These are phyloP conservation scores for Linum trigynum DNA, from an alignment of 345 rosid genomes.

Conservation along the genomic window DNA sequence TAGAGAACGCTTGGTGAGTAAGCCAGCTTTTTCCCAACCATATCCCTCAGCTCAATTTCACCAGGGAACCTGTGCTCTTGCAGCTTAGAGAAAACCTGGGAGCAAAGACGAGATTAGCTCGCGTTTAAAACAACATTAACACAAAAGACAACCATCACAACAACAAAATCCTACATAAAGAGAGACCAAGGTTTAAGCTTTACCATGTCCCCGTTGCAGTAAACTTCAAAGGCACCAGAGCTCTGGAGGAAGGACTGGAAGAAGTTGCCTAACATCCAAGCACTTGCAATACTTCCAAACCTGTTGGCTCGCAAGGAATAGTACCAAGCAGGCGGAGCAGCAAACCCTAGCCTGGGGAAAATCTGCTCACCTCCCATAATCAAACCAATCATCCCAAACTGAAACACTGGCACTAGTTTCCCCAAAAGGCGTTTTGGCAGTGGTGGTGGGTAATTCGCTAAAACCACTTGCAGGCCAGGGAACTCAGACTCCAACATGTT, in stretches of 20 bases:
- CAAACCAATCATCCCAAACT: constrained; percentile 25
- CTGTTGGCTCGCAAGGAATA: constrained; percentile 26
- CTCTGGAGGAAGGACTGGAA: constrained; percentile 26
- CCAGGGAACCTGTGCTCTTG: constrained; percentile 25
- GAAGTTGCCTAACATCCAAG: constrained; percentile 26
- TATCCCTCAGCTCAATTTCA: constrained; percentile 26
- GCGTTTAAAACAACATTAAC: background rate
- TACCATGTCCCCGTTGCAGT: constrained; percentile 25
- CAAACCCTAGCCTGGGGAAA: constrained; percentile 24
- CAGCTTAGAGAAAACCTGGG: constrained; percentile 28
- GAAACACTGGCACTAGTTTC: constrained; percentile 26
- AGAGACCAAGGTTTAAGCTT: background rate
- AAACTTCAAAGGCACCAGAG: constrained; percentile 30
- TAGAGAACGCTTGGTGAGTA: constrained; percentile 3
- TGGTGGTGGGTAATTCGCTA: constrained; percentile 24
- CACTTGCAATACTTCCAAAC: constrained; percentile 27
- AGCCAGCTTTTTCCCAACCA: constrained; percentile 18
- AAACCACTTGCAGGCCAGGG: constrained; percentile 18
- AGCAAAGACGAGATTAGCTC: background rate
- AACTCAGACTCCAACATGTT: constrained; percentile 27
- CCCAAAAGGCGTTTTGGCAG: constrained; percentile 20
- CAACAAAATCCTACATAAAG: background rate
- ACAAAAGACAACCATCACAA: background rate
- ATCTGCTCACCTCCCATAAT: constrained; percentile 28
- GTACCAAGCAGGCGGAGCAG: constrained; percentile 26